These are phyloP conservation scores for Colletotrichum navitas DNA, from an alignment of 2,329 filamentous ascomycete genomes.

Conservation along the genomic window DNA sequence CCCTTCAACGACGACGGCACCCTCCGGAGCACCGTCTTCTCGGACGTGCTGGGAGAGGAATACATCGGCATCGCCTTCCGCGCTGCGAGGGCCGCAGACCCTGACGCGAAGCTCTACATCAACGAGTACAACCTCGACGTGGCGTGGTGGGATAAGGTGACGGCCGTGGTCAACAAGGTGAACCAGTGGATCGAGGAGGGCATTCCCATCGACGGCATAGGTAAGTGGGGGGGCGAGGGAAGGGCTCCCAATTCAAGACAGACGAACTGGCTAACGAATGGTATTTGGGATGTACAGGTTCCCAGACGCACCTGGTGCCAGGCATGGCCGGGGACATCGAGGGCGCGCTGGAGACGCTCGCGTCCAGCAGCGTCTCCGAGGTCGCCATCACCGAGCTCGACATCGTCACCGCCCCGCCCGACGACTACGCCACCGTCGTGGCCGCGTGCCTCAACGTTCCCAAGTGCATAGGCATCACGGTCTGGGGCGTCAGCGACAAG, in stretches of 20 bases:
- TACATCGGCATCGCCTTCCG: conserved; percentile 79
- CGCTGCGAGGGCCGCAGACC: conserved; percentile 75
- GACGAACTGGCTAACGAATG: not conserved
- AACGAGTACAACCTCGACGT: conserved; percentile 80
- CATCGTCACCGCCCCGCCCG: conserved; percentile 67
- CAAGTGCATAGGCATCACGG: conserved; percentile 75
- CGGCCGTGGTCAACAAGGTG: conserved; percentile 68
- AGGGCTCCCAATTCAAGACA: too few species aligned
- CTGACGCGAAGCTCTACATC: conserved; percentile 78
- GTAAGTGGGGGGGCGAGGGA: conserved; percentile 36
- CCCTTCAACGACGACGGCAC: conserved; percentile 72
- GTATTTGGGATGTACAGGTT: conserved; percentile 47
- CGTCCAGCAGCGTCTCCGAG: conserved; percentile 62
- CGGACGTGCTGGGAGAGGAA: conserved; percentile 74
- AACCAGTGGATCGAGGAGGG: conserved; percentile 73
- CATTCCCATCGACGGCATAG: conserved; percentile 75
- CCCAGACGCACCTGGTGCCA: conserved; percentile 66
- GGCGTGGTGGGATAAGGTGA: conserved; percentile 69
- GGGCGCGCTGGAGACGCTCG: conserved; percentile 65
- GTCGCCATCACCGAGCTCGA: conserved; percentile 78
- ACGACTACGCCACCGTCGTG: conserved; percentile 69
- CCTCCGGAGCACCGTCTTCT: conserved; percentile 73
- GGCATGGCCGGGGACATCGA: conserved; percentile 60
- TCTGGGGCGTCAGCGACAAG: conserved; percentile 67
- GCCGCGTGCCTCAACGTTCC: conserved; percentile 68